Evolutionary conservation across 75 land plant genomes (phyloP).

Genomic region (Selaginella tamariscina): DNA sequence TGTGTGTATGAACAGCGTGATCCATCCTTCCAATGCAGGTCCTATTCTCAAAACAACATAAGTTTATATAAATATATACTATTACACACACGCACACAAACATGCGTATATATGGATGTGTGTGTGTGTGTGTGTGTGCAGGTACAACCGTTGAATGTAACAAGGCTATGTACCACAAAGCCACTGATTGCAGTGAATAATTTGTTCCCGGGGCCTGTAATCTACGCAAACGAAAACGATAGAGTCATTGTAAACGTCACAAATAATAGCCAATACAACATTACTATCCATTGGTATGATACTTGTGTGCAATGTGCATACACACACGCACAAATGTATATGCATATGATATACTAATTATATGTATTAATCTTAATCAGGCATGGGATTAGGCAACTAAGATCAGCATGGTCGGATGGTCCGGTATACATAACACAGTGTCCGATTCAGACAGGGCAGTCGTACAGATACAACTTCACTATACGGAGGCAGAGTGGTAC

Average conservation of each 20-base stretch:
- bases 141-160: slow-evolving; percentile 36
- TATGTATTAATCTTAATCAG: too few relatives aligned
- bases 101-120: too few relatives aligned
- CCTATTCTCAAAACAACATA: too few relatives aligned
- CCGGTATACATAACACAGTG: slow-evolving; percentile 8
- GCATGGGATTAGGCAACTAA: slow-evolving; percentile 7
- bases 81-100: too few relatives aligned
- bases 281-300: slow-evolving; percentile 32
- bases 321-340: too few relatives aligned
- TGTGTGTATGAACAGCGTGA: too few relatives aligned
- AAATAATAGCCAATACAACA: slow-evolving; percentile 22
- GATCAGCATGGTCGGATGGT: slow-evolving; percentile 6
- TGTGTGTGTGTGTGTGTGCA: too few relatives aligned
- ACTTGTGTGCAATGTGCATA: too few relatives aligned
- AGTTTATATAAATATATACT: too few relatives aligned
- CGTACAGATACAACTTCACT: neutral
- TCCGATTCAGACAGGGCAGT: neutral
- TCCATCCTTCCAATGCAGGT: too few relatives aligned
- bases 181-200: slow-evolving; percentile 23
- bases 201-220: slow-evolving; percentile 29
- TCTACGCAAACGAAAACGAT: slow-evolving; percentile 28
- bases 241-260: slow-evolving; percentile 25
- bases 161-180: slow-evolving; percentile 28
- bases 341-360: too few relatives aligned
- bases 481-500: slow-evolving; percentile 24